phyloP scores from a whole-genome alignment of 176 grass and related monocot genomes.

The Zea mays region Zm-B73-REFERENCE-NAM-5.0 NC_050097.1:2527001-2527500 shows the following conservation, averaged over 20 bases:
- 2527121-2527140: constrained; percentile 8
- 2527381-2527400: neutral
- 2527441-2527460: neutral
- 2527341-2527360: neutral
- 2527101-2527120: neutral
- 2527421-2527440: neutral
- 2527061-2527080: too few relatives aligned
- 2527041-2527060: too few relatives aligned
- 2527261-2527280: constrained; percentile 24
- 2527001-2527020: too few relatives aligned
- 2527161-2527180: neutral
- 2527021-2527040: neutral
- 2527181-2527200: constrained; percentile 17
- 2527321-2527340: constrained; percentile 12
- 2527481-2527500: constrained; percentile 20
- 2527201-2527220: neutral
- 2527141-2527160: constrained; percentile 3
- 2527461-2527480: neutral
- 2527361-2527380: too few relatives aligned
- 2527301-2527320: neutral
- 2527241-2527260: neutral
- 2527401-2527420: neutral
- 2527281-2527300: constrained; percentile 11
- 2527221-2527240: constrained; percentile 20
- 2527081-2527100: neutral